These are phyloP conservation scores for Leishmania mexicana DNA, from an alignment of 208 protist species.

Conservation along the genomic window DNA sequence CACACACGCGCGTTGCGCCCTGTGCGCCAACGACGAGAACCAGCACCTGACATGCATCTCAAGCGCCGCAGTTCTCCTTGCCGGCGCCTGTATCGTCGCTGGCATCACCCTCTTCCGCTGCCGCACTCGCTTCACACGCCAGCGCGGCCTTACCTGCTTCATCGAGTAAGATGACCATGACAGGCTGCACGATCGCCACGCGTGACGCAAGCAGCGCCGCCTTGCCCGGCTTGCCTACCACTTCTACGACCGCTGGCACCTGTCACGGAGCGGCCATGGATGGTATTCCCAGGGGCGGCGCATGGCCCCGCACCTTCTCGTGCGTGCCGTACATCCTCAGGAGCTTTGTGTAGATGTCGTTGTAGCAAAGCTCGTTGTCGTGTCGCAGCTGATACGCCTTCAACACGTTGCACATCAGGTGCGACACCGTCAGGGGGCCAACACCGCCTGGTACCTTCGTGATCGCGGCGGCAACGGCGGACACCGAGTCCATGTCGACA, in stretches of 20 bases:
- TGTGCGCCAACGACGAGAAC: neutral
- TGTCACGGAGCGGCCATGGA: neutral
- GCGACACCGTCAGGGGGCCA: slow-evolving; percentile 96
- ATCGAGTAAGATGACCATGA: neutral
- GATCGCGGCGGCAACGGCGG: slow-evolving; percentile 67
- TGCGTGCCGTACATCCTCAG: slow-evolving; percentile 48
- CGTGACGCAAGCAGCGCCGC: neutral
- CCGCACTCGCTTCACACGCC: neutral
- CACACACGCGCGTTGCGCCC: neutral
- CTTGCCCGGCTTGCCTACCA: neutral
- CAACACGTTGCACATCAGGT: slow-evolving; percentile 91
- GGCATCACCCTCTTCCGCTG: neutral
- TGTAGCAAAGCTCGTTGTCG: slow-evolving; percentile 39
- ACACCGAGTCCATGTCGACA: slow-evolving; percentile 82
- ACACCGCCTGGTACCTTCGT: slow-evolving; percentile 97
- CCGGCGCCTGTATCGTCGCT: slow-evolving; percentile 41
- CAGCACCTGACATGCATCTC: neutral
- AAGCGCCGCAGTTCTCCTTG: slow-evolving; percentile 48
- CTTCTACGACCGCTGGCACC: neutral
- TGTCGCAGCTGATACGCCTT: slow-evolving; percentile 56
- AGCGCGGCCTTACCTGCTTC: neutral
- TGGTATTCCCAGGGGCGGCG: neutral
- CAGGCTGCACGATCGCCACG: neutral
- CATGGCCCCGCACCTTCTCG: slow-evolving; percentile 20
- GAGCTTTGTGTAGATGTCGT: slow-evolving; percentile 53